Conservation (phyloP, 768 basidiomycete genomes). For the Gymnopilus dilepis region DNA sequence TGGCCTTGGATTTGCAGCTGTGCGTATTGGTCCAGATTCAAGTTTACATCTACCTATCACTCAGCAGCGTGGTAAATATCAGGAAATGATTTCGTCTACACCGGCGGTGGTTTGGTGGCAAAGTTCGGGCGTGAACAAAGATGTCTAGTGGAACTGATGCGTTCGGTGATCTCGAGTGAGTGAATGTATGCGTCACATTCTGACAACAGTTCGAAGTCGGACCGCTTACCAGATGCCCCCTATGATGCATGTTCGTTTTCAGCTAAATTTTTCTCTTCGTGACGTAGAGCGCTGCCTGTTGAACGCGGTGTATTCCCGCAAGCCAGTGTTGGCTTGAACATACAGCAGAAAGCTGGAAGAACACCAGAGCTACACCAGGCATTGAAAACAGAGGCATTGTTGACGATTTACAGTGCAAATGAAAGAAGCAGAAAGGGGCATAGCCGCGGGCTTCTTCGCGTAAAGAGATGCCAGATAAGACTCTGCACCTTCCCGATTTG, state of each 20-base stretch:
- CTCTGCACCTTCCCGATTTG: slow-evolving; percentile 24
- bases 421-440: slow-evolving; percentile 1
- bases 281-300: slow-evolving; percentile 10
- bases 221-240: background rate
- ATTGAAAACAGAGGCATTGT: background rate
- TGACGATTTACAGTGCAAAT: background rate
- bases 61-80: background rate
- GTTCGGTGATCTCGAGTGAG: background rate
- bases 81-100: background rate
- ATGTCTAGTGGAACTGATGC: background rate
- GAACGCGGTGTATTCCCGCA: slow-evolving; percentile 2
- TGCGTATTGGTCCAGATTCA: no score
- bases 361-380: no score
- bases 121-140: background rate
- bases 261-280: background rate
- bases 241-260: background rate
- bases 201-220: background rate
- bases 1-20: no score
- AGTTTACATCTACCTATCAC: no score
- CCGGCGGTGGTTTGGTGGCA: slow-evolving; percentile 1
- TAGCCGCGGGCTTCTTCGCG: slow-evolving; percentile 1
- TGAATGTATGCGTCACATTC: background rate
- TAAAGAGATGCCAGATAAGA: slow-evolving; percentile 22
- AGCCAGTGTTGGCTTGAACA: background rate
- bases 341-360: background rate